Evolutionary conservation across 371 early-diverging fungal species (phyloP).

Genomic region (Rhizopus microsporus): DNA sequence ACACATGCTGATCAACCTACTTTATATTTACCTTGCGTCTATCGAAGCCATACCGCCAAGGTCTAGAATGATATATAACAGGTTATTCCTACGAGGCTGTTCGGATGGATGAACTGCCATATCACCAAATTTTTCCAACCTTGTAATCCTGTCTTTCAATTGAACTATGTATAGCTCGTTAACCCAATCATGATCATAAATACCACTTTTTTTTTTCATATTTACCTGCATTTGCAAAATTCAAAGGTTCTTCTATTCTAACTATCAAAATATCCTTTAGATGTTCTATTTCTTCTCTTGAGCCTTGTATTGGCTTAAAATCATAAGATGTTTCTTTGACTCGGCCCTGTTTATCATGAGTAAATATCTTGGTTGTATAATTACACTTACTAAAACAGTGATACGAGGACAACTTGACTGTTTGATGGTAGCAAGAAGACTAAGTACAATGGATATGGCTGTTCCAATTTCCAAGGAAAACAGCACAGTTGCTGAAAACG

Average conservation of each 20-base stretch:
- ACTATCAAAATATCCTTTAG: conserved; percentile 81
- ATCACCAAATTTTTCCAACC: conserved; percentile 86
- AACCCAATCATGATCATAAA: neutral
- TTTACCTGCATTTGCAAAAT: conserved; percentile 87
- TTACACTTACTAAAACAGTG: conserved; percentile 57
- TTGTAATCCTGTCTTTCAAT: conserved; percentile 80
- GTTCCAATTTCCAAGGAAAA: conserved; percentile 87
- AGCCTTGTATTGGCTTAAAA: conserved; percentile 18
- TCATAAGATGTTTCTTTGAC: conserved; percentile 20
- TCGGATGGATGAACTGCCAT: conserved; percentile 82
- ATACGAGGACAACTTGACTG: conserved; percentile 80
- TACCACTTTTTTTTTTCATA: neutral
- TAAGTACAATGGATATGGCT: conserved; percentile 76
- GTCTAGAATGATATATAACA: conserved; percentile 77
- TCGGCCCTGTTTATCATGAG: conserved; percentile 8
- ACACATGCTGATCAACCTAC: neutral
- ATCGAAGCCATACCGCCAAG: conserved; percentile 77
- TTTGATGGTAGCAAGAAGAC: conserved; percentile 84
- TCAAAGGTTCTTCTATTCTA: conserved; percentile 82
- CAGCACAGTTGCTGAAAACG: conserved; percentile 76
- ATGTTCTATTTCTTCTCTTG: conserved; percentile 40
- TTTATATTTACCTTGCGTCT: conserved; percentile 70
- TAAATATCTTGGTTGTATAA: neutral
- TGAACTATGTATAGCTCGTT: conserved; percentile 45
- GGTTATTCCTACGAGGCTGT: conserved; percentile 62